Conservation (phyloP, 2,329 filamentous ascomycete genomes). For the Pseudogymnoascus sp. region DNA sequence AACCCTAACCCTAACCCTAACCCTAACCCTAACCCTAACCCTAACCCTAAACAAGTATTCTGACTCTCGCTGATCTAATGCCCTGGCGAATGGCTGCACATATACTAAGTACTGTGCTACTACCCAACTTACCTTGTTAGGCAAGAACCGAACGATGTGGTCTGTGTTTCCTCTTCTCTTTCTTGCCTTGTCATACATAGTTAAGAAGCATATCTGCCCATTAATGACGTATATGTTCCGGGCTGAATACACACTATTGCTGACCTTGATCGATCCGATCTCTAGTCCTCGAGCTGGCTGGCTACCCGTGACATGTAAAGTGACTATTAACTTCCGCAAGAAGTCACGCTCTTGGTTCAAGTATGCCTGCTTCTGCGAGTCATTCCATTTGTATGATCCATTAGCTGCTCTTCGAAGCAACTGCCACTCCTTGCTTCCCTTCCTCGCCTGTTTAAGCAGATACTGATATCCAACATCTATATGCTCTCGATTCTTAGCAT, state of each 20-base stretch:
- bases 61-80: background rate
- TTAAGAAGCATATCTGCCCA: slow-evolving; percentile 11
- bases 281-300: slow-evolving; percentile 11
- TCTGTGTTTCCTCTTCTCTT: slow-evolving; percentile 13
- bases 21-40: no score
- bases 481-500: no score
- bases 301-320: slow-evolving; percentile 11
- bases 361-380: no score
- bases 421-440: background rate
- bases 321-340: slow-evolving; percentile 11
- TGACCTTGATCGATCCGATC: slow-evolving; percentile 14
- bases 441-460: no score
- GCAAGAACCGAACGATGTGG: slow-evolving; percentile 12
- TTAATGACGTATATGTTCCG: slow-evolving; percentile 15
- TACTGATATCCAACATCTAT: no score
- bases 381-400: no score
- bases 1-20: no score
- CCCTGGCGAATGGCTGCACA: slow-evolving; percentile 10
- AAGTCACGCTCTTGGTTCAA: background rate
- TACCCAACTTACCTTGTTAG: slow-evolving; percentile 4
- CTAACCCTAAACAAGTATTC: slow-evolving; percentile 9
- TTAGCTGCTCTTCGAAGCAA: background rate
- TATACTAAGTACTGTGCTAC: slow-evolving; percentile 8
- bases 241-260: slow-evolving; percentile 13
- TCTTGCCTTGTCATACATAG: slow-evolving; percentile 13